Evolutionary conservation across 1,284 basidiomycete species (phyloP).

Genomic region (Uromyces viciae-fabae): DNA sequence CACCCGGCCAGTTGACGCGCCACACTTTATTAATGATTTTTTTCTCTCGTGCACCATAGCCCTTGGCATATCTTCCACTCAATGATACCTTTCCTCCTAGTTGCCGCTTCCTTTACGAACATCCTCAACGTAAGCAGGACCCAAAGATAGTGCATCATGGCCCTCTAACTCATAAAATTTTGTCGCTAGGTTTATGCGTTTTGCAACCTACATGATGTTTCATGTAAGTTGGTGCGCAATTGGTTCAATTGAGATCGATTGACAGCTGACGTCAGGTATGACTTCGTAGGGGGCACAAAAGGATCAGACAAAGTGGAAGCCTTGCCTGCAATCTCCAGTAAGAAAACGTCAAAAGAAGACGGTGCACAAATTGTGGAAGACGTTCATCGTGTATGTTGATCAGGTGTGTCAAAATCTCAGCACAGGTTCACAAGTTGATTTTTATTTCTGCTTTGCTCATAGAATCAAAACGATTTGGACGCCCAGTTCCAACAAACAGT

Average conservation of each 20-base stretch:
- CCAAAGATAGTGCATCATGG: background rate
- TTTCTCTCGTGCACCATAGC: too few relatives aligned
- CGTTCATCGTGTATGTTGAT: slow-evolving; percentile 28
- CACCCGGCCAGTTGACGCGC: background rate
- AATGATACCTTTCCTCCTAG: slow-evolving; percentile 55
- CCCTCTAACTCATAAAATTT: background rate
- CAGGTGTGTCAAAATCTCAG: background rate
- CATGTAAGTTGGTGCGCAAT: slow-evolving; percentile 4
- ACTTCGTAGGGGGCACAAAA: slow-evolving; percentile 90
- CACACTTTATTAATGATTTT: background rate
- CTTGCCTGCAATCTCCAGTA: slow-evolving; percentile 79
- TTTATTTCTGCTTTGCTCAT: background rate
- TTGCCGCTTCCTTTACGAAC: slow-evolving; percentile 88
- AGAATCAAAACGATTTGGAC: slow-evolving; percentile 76
- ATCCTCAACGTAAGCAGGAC: slow-evolving; percentile 60
- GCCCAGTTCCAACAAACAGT: slow-evolving; percentile 88
- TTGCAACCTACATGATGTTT: slow-evolving; percentile 78
- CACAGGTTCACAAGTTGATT: background rate
- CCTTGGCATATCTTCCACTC: slow-evolving; percentile 98
- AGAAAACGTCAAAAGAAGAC: slow-evolving; percentile 65
- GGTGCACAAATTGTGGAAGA: slow-evolving; percentile 66
- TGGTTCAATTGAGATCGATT: background rate
- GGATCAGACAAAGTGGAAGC: slow-evolving; percentile 93
- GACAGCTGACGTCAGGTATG: background rate
- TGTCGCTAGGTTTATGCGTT: slow-evolving; percentile 78